Conservation (phyloP, 371 early-diverging fungal species). For the Mycotypha africana region DNA sequence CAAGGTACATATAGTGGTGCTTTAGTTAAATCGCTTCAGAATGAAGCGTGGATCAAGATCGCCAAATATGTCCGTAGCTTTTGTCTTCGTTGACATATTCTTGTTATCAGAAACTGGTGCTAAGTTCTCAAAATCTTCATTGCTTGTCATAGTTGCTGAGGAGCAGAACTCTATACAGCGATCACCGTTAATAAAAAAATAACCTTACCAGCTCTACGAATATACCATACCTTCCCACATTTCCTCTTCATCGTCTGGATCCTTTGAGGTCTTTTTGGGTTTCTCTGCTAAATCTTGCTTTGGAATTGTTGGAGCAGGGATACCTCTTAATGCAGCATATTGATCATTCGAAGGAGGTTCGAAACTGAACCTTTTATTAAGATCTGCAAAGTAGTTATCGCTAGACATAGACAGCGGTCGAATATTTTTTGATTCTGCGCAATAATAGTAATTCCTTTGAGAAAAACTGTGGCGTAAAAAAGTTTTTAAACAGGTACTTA, state of each 20-base stretch:
- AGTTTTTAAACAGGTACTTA: too few species aligned
- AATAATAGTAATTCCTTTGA: too few species aligned
- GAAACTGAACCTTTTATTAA: neutral
- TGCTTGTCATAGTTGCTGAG: slow-evolving; percentile 9
- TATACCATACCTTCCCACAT: slow-evolving; percentile 12
- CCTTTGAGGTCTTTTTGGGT: neutral
- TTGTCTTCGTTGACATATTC: too few species aligned
- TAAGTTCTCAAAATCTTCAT: too few species aligned
- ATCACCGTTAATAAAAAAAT: too few species aligned
- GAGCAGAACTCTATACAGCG: slow-evolving; percentile 17
- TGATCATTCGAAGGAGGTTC: slow-evolving; percentile 8
- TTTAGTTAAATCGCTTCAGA: slow-evolving; percentile 10
- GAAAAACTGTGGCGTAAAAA: too few species aligned
- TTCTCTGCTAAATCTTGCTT: neutral
- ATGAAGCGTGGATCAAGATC: slow-evolving; percentile 11
- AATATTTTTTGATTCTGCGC: too few species aligned
- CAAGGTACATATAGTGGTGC: too few species aligned
- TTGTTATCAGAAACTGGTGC: too few species aligned
- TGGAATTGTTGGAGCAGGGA: neutral
- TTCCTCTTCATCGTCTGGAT: slow-evolving; percentile 15
- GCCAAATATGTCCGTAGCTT: slow-evolving; percentile 10
- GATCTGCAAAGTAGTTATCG: neutral
- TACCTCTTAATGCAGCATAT: slow-evolving; percentile 14
- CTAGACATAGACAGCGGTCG: too few species aligned
- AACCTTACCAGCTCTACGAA: too few species aligned